Base-by-base conservation (phyloP, 305 asterid species). In the Lippia alba region DNA sequence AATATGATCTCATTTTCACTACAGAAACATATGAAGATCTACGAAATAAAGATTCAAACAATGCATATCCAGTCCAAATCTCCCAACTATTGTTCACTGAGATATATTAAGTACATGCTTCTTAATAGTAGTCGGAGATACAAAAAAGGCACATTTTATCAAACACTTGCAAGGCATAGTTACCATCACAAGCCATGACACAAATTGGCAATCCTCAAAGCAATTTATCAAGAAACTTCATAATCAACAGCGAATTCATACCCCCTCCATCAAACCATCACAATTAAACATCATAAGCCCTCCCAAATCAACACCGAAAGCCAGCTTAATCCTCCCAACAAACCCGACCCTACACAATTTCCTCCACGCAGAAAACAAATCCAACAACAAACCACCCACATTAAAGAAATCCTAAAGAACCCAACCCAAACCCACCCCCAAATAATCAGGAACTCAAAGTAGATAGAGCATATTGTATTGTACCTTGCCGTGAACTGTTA, bases 401-500 rank as follows among this genome's bases (percentile, higher is more conserved):
- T 40, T 30, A 12, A 19, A 56, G n/a, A 76, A 74, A 53, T 33
- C 71, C 62, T 39, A 61, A 30, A 61, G 46, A 0, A 59, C 57
- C 18, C 17, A 1, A 49, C 55, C 17, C 20, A 0, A 36, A 36
- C 4, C 50, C 12, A 39, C 15, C 50, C 56, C 7, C 16, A 45
- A 50, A 72, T 40, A 24, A 24, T 24, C 30, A 24, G 3, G 30
- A 24, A 24, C 30, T 24, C 30, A 24, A 24, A 40, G 62, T 44
- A 44, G 34, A 50, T 17, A 39, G 64, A 34, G 4, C 30, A 24
- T 24, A 33, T 56, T 1, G 59, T 6, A 4, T 4, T n/a, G 39
- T 39, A 92, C 98, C 96, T 90, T 90, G 77, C 93, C 97, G 67
- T 89, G 89, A 20, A 90, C 75, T 33, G 87, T 86, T 19, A 92